Evolutionary conservation across 768 basidiomycete genomes (phyloP).

Genomic region (Lactarius indigo): DNA sequence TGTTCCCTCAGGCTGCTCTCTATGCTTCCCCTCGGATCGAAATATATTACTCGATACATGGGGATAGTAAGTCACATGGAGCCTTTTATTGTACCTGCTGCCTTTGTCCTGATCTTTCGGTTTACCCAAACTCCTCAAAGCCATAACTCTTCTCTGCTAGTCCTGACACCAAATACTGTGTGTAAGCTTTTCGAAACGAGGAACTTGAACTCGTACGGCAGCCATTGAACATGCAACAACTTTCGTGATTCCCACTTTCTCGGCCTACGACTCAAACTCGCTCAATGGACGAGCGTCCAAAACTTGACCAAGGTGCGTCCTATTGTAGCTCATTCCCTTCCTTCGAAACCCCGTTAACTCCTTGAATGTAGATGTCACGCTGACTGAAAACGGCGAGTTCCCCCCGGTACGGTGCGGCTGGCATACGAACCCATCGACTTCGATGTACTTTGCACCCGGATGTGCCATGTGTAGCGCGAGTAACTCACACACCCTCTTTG

Average conservation of each 20-base stretch:
- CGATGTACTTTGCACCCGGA: not conserved
- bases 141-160: not conserved
- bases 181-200: not conserved
- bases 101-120: not conserved
- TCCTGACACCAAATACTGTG: not conserved
- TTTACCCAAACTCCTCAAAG: not conserved
- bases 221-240: not conserved
- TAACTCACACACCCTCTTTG: slow-evolving; percentile 2
- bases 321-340: slow-evolving; percentile 3
- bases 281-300: slow-evolving; percentile 5
- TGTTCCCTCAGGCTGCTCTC: too few species aligned
- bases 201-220: not conserved
- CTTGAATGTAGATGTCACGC: slow-evolving; percentile 1
- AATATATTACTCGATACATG: too few species aligned
- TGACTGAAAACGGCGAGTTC: not conserved
- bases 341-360: not conserved
- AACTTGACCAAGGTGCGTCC: slow-evolving; percentile 1
- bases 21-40: too few species aligned
- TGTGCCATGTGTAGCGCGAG: slow-evolving; percentile 5
- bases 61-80: too few species aligned
- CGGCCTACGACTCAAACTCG: not conserved
- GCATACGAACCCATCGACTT: slow-evolving; percentile 6
- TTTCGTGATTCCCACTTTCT: too few species aligned
- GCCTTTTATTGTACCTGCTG: not conserved
- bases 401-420: not conserved